Percentiles rank a stretch among this genome's conserved stretches.
Evolutionary conservation across 192 early-diverging fungal genomes (phyloP).

Genomic region (Lobulomyces angularis): DNA sequence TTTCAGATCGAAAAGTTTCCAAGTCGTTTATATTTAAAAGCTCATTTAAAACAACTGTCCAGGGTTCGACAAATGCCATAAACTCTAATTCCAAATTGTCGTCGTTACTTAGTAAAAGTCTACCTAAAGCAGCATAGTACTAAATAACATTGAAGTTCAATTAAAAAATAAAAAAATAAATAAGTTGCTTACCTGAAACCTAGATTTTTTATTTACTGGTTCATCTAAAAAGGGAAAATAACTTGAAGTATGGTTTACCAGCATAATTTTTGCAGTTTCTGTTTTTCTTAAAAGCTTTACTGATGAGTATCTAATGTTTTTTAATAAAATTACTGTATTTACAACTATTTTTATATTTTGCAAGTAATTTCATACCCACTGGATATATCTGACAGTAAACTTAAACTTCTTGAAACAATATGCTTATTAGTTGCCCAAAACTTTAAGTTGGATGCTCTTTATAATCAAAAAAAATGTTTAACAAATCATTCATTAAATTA

Average conservation of each 20-base stretch:
- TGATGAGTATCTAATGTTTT: conserved; percentile 44
- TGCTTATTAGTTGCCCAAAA: conserved; percentile 39
- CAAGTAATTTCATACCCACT: conserved; percentile 41
- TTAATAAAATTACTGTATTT: background rate
- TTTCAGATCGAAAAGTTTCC: background rate
- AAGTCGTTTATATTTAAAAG: conserved; percentile 35
- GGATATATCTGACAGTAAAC: conserved; percentile 65
- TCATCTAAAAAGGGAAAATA: conserved; percentile 58
- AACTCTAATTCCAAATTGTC: conserved; percentile 49
- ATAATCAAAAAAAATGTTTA: conserved; percentile 19
- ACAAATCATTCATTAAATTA: conserved; percentile 9
- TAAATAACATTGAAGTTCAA: conserved; percentile 5
- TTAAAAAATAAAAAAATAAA: background rate
- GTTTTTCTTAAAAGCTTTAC: conserved; percentile 66
- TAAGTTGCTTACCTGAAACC: conserved; percentile 25
- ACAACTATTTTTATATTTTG: background rate
- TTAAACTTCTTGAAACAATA: conserved; percentile 51
- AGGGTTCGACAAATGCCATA: conserved; percentile 61
- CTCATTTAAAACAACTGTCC: conserved; percentile 38
- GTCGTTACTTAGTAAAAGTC: conserved; percentile 55
- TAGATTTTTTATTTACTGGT: conserved; percentile 38
- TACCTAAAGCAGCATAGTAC: conserved; percentile 71
- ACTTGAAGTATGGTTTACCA: conserved; percentile 60
- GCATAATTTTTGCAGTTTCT: conserved; percentile 51
- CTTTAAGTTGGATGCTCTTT: conserved; percentile 48